Base-by-base conservation (phyloP, 306 rosid genomes). In the Lathyrus aphaca region DNA sequence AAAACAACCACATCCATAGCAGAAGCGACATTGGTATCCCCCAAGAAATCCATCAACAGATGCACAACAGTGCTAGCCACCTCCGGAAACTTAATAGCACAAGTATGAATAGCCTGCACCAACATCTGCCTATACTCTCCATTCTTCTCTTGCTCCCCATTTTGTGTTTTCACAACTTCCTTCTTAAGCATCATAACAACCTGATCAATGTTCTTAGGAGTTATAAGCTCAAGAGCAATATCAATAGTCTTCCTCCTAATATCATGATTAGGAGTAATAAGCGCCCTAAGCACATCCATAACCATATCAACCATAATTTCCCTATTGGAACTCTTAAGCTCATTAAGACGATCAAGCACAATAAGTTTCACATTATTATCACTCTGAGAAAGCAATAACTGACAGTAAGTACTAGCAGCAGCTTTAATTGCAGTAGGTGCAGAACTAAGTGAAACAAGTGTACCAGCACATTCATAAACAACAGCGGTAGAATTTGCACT, bases 1-100 rank as follows among this genome's bases (percentile, higher is more conserved):
- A 95, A 91, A 60, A 95, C 89, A 69, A 89, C 91, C 38, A 95
- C 99, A 68, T 91, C 99, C 76, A 89, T 72, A n/a, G 99, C 97
- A 0, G 99, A 95, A 42, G 96, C 96, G 29, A 86, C 90, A 80
- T 91, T 95, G 55, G 86, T 43, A 66, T 95, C 99, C 0, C 99
- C 96, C 87, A 95, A 80, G 88, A 95, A 95, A 78, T 95, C 99
- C 99, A 95, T 95, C 83, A 95, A 69, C 66, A 92, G 83, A 80
- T 95, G 97, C 64, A 95, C 99, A 73, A 95, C 99, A 2, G 96
- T 86, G 83, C 97, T 91, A 0, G 99, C 97, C 6, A 91, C 99
- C 86, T 87, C 96, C 0, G 99, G 99, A 83, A 91, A 95, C 91
- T 95, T 95, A 37, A 95, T 84, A 3, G 99, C 99, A 64, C 99